These are phyloP conservation scores for Teunomyces cretensis DNA, from an alignment of 805 yeast species.

Conservation along the genomic window DNA sequence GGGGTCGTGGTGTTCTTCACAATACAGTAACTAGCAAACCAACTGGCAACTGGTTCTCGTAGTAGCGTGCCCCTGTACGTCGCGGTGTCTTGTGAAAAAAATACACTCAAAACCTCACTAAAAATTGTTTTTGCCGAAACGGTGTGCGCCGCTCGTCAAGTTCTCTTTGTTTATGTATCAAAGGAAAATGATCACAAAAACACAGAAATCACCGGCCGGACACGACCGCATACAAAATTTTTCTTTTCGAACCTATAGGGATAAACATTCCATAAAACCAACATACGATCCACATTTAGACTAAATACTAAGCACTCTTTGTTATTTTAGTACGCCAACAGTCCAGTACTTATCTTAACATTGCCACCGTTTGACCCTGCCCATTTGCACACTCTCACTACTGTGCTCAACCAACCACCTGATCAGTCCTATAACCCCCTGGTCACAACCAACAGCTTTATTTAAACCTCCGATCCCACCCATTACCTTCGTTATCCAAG, in stretches of 20 bases:
- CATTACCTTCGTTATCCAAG: conserved; percentile 1
- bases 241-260: background rate
- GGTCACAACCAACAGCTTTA: background rate
- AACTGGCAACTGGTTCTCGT: background rate
- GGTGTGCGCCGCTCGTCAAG: background rate
- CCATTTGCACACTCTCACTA: background rate
- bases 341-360: conserved; percentile 1
- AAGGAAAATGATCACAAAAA: conserved; percentile 1
- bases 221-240: conserved; percentile 3
- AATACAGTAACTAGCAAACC: no score
- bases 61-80: background rate
- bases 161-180: conserved; percentile 3
- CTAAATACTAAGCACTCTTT: background rate
- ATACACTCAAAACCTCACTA: background rate
- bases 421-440: background rate
- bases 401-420: background rate
- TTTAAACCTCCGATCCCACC: background rate
- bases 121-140: background rate
- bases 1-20: no score
- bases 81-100: background rate
- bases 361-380: background rate
- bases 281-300: conserved; percentile 1
- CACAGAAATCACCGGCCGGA: background rate
- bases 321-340: conserved; percentile 4
- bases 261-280: conserved; percentile 2